Conservation (phyloP, 2,329 filamentous ascomycete genomes). For the Dactylonectria macrodidyma region DNA sequence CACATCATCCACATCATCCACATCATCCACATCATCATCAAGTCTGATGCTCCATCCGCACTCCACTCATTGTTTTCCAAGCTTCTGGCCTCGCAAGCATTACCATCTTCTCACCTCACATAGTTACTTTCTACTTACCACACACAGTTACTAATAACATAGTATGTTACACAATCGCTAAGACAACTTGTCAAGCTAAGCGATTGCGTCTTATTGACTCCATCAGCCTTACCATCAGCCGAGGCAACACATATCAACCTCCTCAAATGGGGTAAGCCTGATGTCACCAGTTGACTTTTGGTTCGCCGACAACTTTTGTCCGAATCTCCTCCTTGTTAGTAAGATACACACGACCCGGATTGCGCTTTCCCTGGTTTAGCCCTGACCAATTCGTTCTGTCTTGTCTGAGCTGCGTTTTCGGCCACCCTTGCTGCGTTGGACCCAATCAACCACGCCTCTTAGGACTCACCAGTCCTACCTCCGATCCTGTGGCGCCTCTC, state of each 20-base stretch:
- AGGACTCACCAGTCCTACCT: constrained; percentile 6
- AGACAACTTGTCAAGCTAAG: constrained; percentile 1
- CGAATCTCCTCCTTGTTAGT: constrained; percentile 1
- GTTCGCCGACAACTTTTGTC: constrained; percentile 7
- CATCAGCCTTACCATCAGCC: neutral
- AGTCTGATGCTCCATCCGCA: neutral
- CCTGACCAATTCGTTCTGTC: constrained; percentile 1
- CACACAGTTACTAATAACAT: no score
- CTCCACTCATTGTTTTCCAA: neutral
- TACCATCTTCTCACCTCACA: neutral
- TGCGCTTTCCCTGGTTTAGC: constrained; percentile 4
- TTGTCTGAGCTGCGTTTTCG: constrained; percentile 1
- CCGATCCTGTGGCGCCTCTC: constrained; percentile 10
- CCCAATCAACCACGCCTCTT: constrained; percentile 2
- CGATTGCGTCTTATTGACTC: neutral
- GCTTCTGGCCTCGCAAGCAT: neutral
- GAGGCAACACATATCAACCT: constrained; percentile 10
- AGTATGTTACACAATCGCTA: neutral
- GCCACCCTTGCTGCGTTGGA: constrained; percentile 4
- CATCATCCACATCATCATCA: neutral
- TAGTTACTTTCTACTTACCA: neutral
- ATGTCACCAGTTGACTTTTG: constrained; percentile 1
- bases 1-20: neutral
- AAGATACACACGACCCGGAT: neutral
- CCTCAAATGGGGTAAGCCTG: constrained; percentile 6